These are phyloP conservation scores for Rosa multiflora DNA, from an alignment of 306 rosid species.

Conservation along the genomic window DNA sequence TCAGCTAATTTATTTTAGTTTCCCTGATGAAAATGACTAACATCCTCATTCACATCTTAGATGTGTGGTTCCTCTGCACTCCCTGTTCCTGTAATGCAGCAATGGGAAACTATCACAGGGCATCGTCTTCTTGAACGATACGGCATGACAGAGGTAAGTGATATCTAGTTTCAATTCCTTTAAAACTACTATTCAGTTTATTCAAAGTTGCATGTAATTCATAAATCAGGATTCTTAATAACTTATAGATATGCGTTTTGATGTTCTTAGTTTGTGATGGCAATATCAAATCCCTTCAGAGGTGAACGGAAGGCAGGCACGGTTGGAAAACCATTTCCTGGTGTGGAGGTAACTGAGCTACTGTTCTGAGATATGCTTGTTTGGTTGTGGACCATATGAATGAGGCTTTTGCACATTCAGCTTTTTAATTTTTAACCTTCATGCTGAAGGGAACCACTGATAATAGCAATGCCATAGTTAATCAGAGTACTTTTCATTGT, in stretches of 20 bases:
- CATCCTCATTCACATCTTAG: constrained; percentile 29
- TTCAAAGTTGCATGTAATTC: constrained; percentile 10
- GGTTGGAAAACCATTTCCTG: constrained; percentile 93
- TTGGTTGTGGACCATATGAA: background rate
- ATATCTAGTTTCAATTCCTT: constrained; percentile 26
- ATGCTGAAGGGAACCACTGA: background rate
- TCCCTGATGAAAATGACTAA: constrained; percentile 6
- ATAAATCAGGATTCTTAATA: background rate
- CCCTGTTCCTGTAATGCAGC: constrained; percentile 85
- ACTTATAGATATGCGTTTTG: constrained; percentile 22
- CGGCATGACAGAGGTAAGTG: constrained; percentile 94
- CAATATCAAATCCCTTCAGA: constrained; percentile 88
- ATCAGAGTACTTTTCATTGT: background rate
- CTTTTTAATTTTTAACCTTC: background rate
- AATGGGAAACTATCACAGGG: constrained; percentile 84
- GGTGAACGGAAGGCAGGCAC: constrained; percentile 89
- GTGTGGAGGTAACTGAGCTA: constrained; percentile 69
- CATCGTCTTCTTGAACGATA: constrained; percentile 91
- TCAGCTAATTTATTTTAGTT: constrained; percentile 8
- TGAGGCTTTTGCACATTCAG: background rate
- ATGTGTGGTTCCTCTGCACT: constrained; percentile 99
- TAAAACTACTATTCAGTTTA: background rate
- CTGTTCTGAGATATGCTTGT: constrained; percentile 10
- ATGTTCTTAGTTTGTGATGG: constrained; percentile 84
- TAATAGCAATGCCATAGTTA: background rate